Conservation (phyloP, 306 rosid genomes). For the Datisca glomerata region DNA sequence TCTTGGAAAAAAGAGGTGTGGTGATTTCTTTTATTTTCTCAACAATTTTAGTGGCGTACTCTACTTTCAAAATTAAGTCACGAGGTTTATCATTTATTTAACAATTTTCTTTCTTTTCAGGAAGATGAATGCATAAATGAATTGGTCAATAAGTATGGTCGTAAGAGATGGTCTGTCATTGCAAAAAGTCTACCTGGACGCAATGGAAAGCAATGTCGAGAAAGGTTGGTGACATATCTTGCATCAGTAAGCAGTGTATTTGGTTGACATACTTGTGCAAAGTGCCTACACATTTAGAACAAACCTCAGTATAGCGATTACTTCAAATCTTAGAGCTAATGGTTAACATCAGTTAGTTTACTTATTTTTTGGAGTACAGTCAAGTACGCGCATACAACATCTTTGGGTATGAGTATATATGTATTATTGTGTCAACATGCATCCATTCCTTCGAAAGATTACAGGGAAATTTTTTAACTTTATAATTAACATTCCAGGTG, state of each 20-base stretch:
- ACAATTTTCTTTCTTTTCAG: slow-evolving; percentile 24
- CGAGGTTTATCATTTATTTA: too few relatives aligned
- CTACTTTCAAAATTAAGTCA: too few relatives aligned
- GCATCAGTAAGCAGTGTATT: background rate
- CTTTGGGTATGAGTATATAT: too few relatives aligned
- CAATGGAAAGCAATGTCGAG: slow-evolving; percentile 98
- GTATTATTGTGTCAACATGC: background rate
- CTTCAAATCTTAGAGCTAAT: background rate
- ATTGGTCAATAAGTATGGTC: slow-evolving; percentile 70
- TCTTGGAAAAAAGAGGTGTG: slow-evolving; percentile 99
- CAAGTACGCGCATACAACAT: too few relatives aligned
- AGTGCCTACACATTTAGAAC: too few relatives aligned
- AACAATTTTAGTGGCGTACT: background rate
- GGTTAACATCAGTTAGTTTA: background rate
- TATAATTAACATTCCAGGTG: background rate
- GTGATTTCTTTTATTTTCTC: background rate
- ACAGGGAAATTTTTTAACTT: background rate
- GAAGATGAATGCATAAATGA: slow-evolving; percentile 80
- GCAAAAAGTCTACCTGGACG: slow-evolving; percentile 93
- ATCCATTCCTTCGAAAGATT: background rate
- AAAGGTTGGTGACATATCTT: slow-evolving; percentile 48
- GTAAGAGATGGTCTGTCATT: slow-evolving; percentile 94
- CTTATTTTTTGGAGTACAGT: background rate
- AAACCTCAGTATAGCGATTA: too few relatives aligned
- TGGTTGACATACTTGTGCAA: too few relatives aligned